Percentiles rank a stretch among this genome's conserved stretches.
Conservation (phyloP, 495 filamentous ascomycete species). For the Corynascus novoguineensis region DNA sequence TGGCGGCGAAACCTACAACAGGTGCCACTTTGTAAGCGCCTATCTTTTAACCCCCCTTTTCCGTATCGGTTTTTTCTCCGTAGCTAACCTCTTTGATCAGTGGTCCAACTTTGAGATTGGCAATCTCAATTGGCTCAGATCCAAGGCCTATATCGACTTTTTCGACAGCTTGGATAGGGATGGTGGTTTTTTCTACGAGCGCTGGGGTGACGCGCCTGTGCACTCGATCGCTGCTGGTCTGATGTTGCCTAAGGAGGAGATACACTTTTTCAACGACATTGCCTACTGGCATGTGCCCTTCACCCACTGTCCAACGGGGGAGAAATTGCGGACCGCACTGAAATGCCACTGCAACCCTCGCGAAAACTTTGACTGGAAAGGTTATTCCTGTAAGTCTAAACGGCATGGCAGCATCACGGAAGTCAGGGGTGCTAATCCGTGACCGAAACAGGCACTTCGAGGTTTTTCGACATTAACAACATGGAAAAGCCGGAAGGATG, state of each 20-base stretch:
- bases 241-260: conserved; percentile 81
- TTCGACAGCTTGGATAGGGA: conserved; percentile 74
- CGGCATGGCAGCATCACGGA: neutral
- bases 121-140: conserved; percentile 76
- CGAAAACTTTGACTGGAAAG: conserved; percentile 99
- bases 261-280: conserved; percentile 99
- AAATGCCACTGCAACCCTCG: conserved; percentile 92
- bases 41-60: neutral
- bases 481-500: conserved; percentile 77
- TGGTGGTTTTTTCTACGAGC: conserved; percentile 89
- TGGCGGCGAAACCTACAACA: conserved; percentile 82
- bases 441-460: conserved; percentile 56
- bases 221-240: conserved; percentile 90
- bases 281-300: conserved; percentile 99
- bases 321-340: conserved; percentile 69
- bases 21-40: conserved; percentile 85
- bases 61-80: neutral
- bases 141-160: conserved; percentile 71
- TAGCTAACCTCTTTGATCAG: conserved; percentile 41
- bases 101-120: conserved; percentile 94
- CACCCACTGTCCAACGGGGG: conserved; percentile 90
- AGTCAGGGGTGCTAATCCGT: conserved; percentile 11
- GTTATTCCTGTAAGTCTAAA: conserved; percentile 72
- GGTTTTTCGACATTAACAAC: conserved; percentile 76
- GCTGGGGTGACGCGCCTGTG: conserved; percentile 87